These are phyloP conservation scores for Asclepias syriaca DNA, from an alignment of 257 asterid genomes.

Conservation along the genomic window DNA sequence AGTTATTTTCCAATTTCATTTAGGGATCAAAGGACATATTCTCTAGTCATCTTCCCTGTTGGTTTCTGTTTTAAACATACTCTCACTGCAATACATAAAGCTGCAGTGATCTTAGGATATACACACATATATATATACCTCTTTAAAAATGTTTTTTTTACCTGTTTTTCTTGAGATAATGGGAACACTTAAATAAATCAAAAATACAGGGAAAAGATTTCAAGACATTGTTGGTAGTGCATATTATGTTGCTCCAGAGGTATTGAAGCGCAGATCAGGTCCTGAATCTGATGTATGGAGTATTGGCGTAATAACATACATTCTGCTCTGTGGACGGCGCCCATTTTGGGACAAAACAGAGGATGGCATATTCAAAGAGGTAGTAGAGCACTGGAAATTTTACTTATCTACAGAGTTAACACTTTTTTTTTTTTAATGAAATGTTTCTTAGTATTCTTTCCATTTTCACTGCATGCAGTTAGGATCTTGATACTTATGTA, in stretches of 20 bases:
- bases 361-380: conserved; percentile 99
- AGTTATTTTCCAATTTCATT: not conserved
- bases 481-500: not conserved
- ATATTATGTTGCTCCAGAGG: conserved; percentile 99
- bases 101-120: not conserved
- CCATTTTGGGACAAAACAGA: conserved; percentile 99
- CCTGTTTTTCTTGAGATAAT: not conserved
- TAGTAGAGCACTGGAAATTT: conserved; percentile 23
- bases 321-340: conserved; percentile 92
- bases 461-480: not conserved
- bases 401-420: not conserved
- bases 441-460: not conserved
- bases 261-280: conserved; percentile 88
- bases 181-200: conserved; percentile 3
- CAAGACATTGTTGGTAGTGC: conserved; percentile 99
- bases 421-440: too few relatives aligned
- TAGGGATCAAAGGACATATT: not conserved
- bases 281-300: conserved; percentile 99
- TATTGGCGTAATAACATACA: conserved; percentile 95
- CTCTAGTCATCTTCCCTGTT: not conserved
- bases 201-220: conserved; percentile 66
- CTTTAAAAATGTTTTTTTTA: not conserved
- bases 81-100: not conserved
- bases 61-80: not conserved
- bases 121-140: too few relatives aligned